These are phyloP conservation scores for Fusarium pseudocircinatum DNA, from an alignment of 2,329 filamentous ascomycete species.

Conservation along the genomic window DNA sequence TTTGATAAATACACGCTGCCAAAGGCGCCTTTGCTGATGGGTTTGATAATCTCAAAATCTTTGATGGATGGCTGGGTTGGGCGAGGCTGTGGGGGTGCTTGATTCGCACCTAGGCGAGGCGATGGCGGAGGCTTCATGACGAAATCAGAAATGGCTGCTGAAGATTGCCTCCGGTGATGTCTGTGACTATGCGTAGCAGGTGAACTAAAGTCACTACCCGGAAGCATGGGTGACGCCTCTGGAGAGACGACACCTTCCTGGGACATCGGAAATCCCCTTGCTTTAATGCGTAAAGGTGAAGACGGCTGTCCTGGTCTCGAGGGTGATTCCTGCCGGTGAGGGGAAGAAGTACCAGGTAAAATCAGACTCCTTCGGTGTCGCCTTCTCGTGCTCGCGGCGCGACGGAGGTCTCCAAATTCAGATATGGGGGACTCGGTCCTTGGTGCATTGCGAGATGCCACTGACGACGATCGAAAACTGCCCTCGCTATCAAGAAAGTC, in stretches of 20 bases:
- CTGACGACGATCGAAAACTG: constrained; percentile 82
- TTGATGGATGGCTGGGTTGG: constrained; percentile 96
- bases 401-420: constrained; percentile 79
- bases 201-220: constrained; percentile 82
- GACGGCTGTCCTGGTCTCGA: constrained; percentile 81
- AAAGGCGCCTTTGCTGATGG: constrained; percentile 98
- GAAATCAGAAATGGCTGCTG: constrained; percentile 80
- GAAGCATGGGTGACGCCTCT: constrained; percentile 87
- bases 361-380: constrained; percentile 89
- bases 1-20: constrained; percentile 98
- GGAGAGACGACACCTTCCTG: constrained; percentile 81
- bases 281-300: constrained; percentile 89
- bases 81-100: constrained; percentile 82
- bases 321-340: constrained; percentile 88
- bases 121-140: constrained; percentile 78
- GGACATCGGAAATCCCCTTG: constrained; percentile 68
- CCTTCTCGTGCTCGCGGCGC: constrained; percentile 81
- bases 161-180: constrained; percentile 90
- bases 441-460: constrained; percentile 71
- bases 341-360: constrained; percentile 80
- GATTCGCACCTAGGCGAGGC: constrained; percentile 80
- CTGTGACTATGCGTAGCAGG: constrained; percentile 68
- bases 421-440: constrained; percentile 91
- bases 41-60: constrained; percentile 99
- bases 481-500: constrained; percentile 89